Conservation (phyloP, 1,284 basidiomycete species). For the Schizophyllum amplum region DNA sequence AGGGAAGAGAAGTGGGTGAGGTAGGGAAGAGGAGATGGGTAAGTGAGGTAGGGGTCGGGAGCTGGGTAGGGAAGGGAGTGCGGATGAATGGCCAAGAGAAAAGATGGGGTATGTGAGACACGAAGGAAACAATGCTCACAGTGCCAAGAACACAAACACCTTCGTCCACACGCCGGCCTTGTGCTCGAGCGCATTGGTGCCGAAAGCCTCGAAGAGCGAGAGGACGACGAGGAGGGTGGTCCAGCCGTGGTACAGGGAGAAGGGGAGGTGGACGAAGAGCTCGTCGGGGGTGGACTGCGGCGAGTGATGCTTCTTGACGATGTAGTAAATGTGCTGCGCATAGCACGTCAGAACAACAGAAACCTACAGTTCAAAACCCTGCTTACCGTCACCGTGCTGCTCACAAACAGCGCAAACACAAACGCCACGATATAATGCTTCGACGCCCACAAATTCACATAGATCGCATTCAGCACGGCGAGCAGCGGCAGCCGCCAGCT, state of each 20-base stretch:
- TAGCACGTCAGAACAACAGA: constrained; percentile 10
- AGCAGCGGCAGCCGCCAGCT: constrained; percentile 87
- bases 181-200: constrained; percentile 61
- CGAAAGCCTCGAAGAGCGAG: constrained; percentile 88
- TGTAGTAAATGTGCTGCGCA: constrained; percentile 79
- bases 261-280: constrained; percentile 77
- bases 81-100: too few relatives aligned
- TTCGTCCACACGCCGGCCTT: constrained; percentile 85
- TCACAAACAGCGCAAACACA: constrained; percentile 79
- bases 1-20: constrained; percentile 1
- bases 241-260: constrained; percentile 94
- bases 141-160: constrained; percentile 85
- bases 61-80: too few relatives aligned
- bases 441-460: constrained; percentile 72
- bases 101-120: constrained; percentile 15
- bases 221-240: constrained; percentile 87
- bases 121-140: constrained; percentile 28
- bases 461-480: constrained; percentile 77
- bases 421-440: constrained; percentile 78
- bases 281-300: constrained; percentile 64
- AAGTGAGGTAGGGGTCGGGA: too few relatives aligned
- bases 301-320: constrained; percentile 79
- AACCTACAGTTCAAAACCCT: background rate
- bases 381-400: constrained; percentile 65
- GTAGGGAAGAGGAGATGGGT: constrained; percentile 3